Conservation (phyloP, 139 green algal genomes). For the Chlorella ohadii region DNA sequence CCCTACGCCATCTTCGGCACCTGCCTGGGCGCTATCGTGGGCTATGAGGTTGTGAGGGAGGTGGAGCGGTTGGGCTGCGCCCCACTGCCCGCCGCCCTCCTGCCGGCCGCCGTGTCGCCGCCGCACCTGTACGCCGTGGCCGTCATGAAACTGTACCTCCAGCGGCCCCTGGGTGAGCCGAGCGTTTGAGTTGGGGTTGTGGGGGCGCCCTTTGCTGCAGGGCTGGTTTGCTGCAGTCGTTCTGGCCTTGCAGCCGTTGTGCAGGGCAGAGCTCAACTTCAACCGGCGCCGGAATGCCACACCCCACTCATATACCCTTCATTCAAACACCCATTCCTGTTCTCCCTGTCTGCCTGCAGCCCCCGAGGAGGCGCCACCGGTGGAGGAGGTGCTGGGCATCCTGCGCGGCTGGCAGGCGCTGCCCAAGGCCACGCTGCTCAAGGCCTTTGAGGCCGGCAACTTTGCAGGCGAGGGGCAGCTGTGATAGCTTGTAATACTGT, state of each 20-base stretch:
- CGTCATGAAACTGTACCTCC: slow-evolving; percentile 52
- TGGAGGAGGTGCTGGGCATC: slow-evolving; percentile 43
- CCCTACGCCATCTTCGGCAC: slow-evolving; percentile 59
- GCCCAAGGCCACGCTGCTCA: slow-evolving; percentile 35
- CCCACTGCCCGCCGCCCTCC: slow-evolving; percentile 44
- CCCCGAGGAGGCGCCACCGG: slow-evolving; percentile 4
- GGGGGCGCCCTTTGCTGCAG: too few relatives aligned
- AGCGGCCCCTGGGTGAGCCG: slow-evolving; percentile 18
- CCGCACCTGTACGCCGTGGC: slow-evolving; percentile 54
- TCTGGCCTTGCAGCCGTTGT: too few relatives aligned
- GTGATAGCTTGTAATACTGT: too few relatives aligned
- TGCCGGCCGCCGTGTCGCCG: slow-evolving; percentile 54
- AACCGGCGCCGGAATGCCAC: too few relatives aligned
- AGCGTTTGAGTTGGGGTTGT: too few relatives aligned
- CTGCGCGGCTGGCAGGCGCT: slow-evolving; percentile 40
- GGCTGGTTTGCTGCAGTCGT: too few relatives aligned
- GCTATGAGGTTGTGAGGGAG: slow-evolving; percentile 48
- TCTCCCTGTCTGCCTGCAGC: not conserved
- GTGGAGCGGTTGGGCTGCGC: not conserved
- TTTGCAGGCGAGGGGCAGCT: too few relatives aligned
- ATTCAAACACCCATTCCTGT: not conserved
- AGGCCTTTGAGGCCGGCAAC: slow-evolving; percentile 51
- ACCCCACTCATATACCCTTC: too few relatives aligned
- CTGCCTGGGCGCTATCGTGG: slow-evolving; percentile 58
- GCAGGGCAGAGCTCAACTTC: too few relatives aligned